Percentiles rank a stretch among this genome's conserved stretches.
phyloP scores from a whole-genome alignment of 2,329 filamentous ascomycete species.

The Simplicillium aogashimaense region DNA sequence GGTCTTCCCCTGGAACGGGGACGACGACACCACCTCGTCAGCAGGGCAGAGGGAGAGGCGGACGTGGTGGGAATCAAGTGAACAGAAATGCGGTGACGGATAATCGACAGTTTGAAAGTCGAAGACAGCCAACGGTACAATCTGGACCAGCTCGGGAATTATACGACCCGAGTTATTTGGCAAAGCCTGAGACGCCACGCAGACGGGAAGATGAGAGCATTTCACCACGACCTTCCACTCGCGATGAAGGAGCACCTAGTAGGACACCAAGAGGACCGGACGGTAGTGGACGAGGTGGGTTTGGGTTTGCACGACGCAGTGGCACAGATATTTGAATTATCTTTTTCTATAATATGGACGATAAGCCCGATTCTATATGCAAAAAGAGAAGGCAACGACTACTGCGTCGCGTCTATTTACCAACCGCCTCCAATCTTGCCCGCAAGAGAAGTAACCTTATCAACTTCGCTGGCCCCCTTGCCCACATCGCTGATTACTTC shows the following conservation, averaged over 20 bases:
- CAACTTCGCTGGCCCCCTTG: conserved; percentile 62
- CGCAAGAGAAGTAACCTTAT: conserved; percentile 79
- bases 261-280: conserved; percentile 73
- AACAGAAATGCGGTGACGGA: conserved; percentile 14
- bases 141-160: conserved; percentile 45
- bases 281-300: conserved; percentile 63
- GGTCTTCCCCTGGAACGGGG: conserved; percentile 51
- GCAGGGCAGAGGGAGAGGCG: conserved; percentile 28
- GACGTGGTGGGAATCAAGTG: conserved; percentile 32
- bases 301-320: conserved; percentile 63
- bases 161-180: conserved; percentile 65
- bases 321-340: conserved; percentile 33
- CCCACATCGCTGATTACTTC: conserved; percentile 94
- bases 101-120: conserved; percentile 19
- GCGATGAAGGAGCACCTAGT: conserved; percentile 59
- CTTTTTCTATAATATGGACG: conserved; percentile 4
- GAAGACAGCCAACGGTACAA: conserved; percentile 17
- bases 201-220: conserved; percentile 32
- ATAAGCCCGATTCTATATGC: conserved; percentile 3
- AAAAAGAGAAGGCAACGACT: conserved; percentile 3
- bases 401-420: conserved; percentile 39
- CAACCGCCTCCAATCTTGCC: conserved; percentile 89
- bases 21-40: conserved; percentile 42
- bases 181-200: conserved; percentile 47
- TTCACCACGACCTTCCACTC: conserved; percentile 35